Percentiles rank a stretch among this genome's conserved stretches.
Conservation (phyloP, 139 green algal genomes). For the Desmodesmus armatus region DNA sequence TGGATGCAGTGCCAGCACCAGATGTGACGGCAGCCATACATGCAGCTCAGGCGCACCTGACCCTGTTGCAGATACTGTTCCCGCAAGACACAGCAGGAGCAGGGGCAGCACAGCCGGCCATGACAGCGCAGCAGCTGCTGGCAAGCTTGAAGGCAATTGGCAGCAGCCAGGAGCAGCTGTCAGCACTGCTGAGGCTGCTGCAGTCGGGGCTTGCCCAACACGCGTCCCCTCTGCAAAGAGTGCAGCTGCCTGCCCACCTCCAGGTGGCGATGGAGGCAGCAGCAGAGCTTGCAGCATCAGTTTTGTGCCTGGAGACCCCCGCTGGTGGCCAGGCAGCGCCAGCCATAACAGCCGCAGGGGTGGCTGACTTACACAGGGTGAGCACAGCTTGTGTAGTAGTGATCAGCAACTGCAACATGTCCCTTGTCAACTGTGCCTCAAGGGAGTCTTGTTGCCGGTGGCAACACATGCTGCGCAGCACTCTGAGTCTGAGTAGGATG, state of each 20-base stretch:
- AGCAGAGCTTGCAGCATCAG: slow-evolving; percentile 36
- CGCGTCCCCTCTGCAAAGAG: slow-evolving; percentile 15
- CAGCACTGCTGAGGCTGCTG: slow-evolving; percentile 44
- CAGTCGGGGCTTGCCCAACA: slow-evolving; percentile 45
- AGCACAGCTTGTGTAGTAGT: no score
- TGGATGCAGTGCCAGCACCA: slow-evolving; percentile 67
- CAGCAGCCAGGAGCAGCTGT: slow-evolving; percentile 28
- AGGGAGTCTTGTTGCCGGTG: no score
- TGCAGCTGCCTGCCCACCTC: slow-evolving; percentile 48
- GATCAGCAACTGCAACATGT: no score
- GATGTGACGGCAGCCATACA: slow-evolving; percentile 52
- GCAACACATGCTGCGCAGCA: no score
- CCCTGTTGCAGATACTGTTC: slow-evolving; percentile 53
- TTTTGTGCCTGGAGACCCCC: no score
- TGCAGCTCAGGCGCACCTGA: slow-evolving; percentile 50
- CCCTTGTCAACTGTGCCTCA: no score
- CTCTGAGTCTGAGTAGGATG: no score
- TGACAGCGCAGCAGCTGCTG: neutral
- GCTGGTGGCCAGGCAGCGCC: neutral
- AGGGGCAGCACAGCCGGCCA: neutral
- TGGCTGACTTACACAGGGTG: no score
- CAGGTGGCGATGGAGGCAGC: slow-evolving; percentile 66
- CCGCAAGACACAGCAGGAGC: neutral
- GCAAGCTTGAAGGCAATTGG: slow-evolving; percentile 45
- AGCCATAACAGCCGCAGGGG: neutral